phyloP scores from a whole-genome alignment of 202 grass and related monocot species.

The Panicum hallii region DNA sequence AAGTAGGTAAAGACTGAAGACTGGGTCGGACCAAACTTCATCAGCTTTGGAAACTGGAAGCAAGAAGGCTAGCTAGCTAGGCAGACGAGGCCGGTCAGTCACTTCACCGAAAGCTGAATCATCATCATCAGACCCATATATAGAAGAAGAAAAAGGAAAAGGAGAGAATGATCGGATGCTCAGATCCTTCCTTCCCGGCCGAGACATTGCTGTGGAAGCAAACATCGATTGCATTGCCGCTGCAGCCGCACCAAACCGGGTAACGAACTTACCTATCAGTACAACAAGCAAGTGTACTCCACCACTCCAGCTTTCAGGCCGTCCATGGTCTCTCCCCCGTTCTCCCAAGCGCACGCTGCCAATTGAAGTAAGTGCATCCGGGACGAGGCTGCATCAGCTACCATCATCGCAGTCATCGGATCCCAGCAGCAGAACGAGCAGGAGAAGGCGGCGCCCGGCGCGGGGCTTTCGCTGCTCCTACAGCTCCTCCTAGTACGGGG shows the following conservation, averaged over 20 bases:
- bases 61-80: background rate
- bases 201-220: slow-evolving; percentile 39
- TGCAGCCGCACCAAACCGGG: slow-evolving; percentile 5
- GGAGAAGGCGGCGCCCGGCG: background rate
- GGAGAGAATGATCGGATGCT: background rate
- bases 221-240: slow-evolving; percentile 21
- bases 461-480: background rate
- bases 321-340: background rate
- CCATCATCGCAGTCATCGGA: background rate
- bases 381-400: background rate
- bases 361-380: slow-evolving; percentile 4
- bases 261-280: background rate
- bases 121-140: background rate
- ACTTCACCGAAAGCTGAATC: slow-evolving; percentile 36
- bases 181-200: background rate
- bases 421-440: background rate
- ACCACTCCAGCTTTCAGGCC: background rate
- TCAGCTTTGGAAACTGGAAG: background rate
- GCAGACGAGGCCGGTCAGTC: background rate
- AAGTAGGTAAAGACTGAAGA: background rate
- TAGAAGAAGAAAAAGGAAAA: background rate
- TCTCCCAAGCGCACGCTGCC: background rate
- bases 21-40: background rate
- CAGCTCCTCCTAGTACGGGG: background rate
- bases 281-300: background rate